Percentiles rank a stretch among this genome's conserved stretches.
These are phyloP conservation scores for Gossypium armourianum DNA, from an alignment of 441 rosid genomes.

Conservation along the genomic window DNA sequence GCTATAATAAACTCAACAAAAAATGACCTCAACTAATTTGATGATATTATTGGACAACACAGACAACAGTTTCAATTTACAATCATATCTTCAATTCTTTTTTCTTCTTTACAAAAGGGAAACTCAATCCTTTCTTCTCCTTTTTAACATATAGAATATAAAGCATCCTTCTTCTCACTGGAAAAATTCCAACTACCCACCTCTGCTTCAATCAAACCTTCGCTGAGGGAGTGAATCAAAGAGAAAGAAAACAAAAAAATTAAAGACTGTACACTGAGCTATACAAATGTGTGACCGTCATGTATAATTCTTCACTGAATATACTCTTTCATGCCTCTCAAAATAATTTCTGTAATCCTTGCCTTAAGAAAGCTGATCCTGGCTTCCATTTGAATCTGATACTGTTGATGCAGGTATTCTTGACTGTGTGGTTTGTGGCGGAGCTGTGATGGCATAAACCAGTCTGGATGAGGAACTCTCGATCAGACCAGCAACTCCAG, in stretches of 20 bases:
- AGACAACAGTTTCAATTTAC: constrained; percentile 16
- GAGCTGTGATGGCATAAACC: constrained; percentile 75
- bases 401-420: constrained; percentile 25
- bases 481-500: constrained; percentile 91
- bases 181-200: constrained; percentile 13
- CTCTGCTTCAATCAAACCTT: background rate
- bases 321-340: background rate
- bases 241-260: background rate
- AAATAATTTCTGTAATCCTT: constrained; percentile 8
- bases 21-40: background rate
- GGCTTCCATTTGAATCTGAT: constrained; percentile 30
- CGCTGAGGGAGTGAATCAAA: background rate
- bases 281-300: constrained; percentile 13
- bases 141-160: background rate
- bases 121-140: constrained; percentile 14
- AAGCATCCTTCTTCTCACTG: background rate
- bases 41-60: background rate
- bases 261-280: constrained; percentile 34
- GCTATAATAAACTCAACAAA: background rate
- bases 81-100: background rate
- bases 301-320: background rate
- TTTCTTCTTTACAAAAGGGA: constrained; percentile 13
- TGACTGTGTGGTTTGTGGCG: constrained; percentile 38
- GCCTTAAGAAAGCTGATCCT: constrained; percentile 20
- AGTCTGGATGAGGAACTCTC: constrained; percentile 71